Evolutionary conservation across 2,329 filamentous ascomycete genomes (phyloP).

Genomic region (Ophiostoma sp.): DNA sequence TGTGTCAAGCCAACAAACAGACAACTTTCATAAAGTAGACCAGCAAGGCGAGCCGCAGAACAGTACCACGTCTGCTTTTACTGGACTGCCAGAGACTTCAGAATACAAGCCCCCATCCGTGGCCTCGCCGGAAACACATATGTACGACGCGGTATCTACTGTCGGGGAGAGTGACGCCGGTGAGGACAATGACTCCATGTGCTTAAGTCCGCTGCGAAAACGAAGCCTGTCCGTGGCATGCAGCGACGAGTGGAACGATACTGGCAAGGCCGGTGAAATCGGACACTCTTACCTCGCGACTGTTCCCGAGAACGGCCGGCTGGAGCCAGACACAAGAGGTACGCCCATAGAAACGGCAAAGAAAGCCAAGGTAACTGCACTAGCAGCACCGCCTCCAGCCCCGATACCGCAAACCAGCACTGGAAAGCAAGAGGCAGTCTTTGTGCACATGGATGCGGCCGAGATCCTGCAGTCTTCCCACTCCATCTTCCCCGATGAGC

Average conservation of each 20-base stretch:
- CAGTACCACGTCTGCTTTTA: not conserved
- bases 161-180: not conserved
- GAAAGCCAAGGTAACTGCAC: not conserved
- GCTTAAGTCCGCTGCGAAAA: not conserved
- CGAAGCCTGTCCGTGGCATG: not conserved
- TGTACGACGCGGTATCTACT: not conserved
- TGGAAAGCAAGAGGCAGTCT: not conserved
- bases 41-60: not conserved
- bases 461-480: not conserved
- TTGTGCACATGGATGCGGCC: slow-evolving; percentile 9
- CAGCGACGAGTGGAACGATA: not conserved
- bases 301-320: not conserved
- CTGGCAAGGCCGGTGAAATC: not conserved
- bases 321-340: not conserved
- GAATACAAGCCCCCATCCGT: not conserved
- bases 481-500: not conserved
- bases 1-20: not conserved
- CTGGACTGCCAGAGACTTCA: not conserved
- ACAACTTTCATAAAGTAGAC: not conserved
- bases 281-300: not conserved
- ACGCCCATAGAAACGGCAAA: not conserved
- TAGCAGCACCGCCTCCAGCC: not conserved
- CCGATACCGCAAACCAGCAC: not conserved
- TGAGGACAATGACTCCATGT: not conserved
- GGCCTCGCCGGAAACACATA: not conserved